phyloP scores from a whole-genome alignment of 2,329 filamentous ascomycete species.

The Cladosporium oxysporum region DNA sequence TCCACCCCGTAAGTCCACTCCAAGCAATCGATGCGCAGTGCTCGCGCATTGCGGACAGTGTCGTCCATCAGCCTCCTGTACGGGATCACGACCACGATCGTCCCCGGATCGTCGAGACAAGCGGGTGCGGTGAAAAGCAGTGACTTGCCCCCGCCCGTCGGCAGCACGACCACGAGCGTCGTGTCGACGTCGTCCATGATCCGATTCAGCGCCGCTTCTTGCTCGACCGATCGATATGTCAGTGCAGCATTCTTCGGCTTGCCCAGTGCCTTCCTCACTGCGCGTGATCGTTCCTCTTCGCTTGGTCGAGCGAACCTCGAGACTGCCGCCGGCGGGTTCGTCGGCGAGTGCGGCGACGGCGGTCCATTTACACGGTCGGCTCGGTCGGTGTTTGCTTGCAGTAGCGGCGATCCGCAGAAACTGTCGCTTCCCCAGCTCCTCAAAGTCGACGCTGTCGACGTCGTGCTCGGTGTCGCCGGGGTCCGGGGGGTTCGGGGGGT shows the following conservation, averaged over 20 bases:
- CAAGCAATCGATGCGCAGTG: too few species aligned
- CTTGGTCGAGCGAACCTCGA: not conserved
- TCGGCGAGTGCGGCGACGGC: not conserved
- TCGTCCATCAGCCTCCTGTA: conserved; percentile 26
- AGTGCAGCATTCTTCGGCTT: not conserved
- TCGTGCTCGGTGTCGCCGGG: not conserved
- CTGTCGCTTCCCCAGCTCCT: not conserved
- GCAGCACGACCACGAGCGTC: not conserved
- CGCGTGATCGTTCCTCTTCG: not conserved
- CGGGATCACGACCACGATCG: conserved; percentile 29
- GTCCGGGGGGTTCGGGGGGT: not conserved
- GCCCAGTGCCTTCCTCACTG: not conserved
- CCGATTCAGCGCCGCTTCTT: not conserved
- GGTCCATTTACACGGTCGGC: too few species aligned
- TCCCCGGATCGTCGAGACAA: conserved; percentile 23
- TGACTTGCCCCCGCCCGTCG: not conserved
- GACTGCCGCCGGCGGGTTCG: not conserved
- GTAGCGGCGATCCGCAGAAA: not conserved
- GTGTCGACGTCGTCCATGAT: not conserved
- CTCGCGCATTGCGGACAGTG: conserved; percentile 17
- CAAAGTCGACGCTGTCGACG: not conserved
- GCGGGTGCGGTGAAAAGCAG: conserved; percentile 24
- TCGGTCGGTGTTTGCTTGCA: too few species aligned
- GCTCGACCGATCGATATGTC: not conserved
- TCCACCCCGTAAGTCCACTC: too few species aligned